Evolutionary conservation across 805 yeast species (phyloP).

Genomic region (Cyberlindnera euphorbiae): DNA sequence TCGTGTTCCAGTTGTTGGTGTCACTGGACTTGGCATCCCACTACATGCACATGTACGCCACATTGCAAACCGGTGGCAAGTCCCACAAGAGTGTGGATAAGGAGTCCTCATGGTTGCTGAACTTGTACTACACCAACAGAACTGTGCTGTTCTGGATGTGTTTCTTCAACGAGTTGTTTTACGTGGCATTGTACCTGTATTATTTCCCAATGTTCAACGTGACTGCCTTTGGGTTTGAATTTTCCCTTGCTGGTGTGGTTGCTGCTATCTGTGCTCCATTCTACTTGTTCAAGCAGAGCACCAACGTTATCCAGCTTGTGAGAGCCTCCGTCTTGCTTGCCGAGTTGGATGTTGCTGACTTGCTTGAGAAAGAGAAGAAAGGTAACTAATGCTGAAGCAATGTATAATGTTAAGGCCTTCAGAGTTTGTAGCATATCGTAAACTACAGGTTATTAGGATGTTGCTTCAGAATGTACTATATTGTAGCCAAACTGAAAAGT

Average conservation of each 20-base stretch:
- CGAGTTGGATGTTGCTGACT: conserved; percentile 49
- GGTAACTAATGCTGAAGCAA: neutral
- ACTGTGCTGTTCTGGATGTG: conserved; percentile 83
- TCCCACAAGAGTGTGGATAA: conserved; percentile 81
- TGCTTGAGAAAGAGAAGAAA: conserved; percentile 22
- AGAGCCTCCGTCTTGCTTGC: conserved; percentile 84
- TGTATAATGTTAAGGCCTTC: neutral
- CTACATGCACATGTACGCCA: conserved; percentile 98
- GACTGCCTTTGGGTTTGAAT: conserved; percentile 29
- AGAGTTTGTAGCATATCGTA: neutral
- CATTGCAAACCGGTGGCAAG: conserved; percentile 68
- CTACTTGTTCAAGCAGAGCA: conserved; percentile 85
- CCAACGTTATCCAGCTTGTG: conserved; percentile 82
- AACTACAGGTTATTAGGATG: neutral
- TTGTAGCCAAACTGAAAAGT: no score
- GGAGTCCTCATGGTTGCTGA: conserved; percentile 65
- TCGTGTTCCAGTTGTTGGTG: conserved; percentile 71
- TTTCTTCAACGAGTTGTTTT: conserved; percentile 89
- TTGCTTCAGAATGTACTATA: no score
- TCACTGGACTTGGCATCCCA: conserved; percentile 89
- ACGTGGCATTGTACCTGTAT: conserved; percentile 79
- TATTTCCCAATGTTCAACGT: conserved; percentile 42
- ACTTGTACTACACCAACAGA: conserved; percentile 83
- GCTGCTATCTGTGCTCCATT: conserved; percentile 69
- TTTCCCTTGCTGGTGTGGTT: conserved; percentile 57